Conservation (phyloP, 179 eudicot species). For the Silene vulgaris region DNA sequence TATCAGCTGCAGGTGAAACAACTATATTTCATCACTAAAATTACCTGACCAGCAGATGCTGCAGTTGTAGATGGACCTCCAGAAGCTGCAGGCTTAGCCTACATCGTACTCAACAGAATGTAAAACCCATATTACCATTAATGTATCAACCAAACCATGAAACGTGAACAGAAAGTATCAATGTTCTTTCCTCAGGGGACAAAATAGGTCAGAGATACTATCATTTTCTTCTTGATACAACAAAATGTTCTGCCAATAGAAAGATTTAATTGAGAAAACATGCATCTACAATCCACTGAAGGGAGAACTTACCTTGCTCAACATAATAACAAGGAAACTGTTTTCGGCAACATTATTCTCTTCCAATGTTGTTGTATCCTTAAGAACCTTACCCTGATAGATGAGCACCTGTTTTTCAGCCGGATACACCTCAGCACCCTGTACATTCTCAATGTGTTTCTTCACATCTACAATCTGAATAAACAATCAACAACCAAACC, state of each 20-base stretch:
- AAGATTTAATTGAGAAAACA: neutral
- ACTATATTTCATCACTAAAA: neutral
- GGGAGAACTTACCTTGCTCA: conserved; percentile 50
- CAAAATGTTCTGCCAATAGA: neutral
- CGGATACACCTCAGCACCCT: conserved; percentile 75
- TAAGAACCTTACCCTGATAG: conserved; percentile 86
- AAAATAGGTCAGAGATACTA: neutral
- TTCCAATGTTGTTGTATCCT: conserved; percentile 73
- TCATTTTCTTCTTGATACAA: neutral
- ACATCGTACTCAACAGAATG: conserved; percentile 22
- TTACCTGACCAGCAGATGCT: conserved; percentile 54
- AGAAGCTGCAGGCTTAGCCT: conserved; percentile 58
- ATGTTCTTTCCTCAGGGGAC: neutral
- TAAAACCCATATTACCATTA: neutral
- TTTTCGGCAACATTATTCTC: conserved; percentile 74
- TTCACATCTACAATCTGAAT: conserved; percentile 78
- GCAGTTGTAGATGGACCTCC: conserved; percentile 44
- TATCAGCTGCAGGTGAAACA: neutral
- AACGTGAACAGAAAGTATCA: neutral
- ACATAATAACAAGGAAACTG: conserved; percentile 76
- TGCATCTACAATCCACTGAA: neutral
- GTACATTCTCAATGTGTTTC: conserved; percentile 61
- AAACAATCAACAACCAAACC: conserved; percentile 11
- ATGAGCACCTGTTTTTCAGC: conserved; percentile 77
- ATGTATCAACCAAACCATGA: neutral